A percentile compares a stretch with the other conserved stretches of the same genome.
These are phyloP conservation scores for Sphagnum magellanicum DNA, from an alignment of 228 moss, liverwort and hornwort species.

Conservation along the genomic window DNA sequence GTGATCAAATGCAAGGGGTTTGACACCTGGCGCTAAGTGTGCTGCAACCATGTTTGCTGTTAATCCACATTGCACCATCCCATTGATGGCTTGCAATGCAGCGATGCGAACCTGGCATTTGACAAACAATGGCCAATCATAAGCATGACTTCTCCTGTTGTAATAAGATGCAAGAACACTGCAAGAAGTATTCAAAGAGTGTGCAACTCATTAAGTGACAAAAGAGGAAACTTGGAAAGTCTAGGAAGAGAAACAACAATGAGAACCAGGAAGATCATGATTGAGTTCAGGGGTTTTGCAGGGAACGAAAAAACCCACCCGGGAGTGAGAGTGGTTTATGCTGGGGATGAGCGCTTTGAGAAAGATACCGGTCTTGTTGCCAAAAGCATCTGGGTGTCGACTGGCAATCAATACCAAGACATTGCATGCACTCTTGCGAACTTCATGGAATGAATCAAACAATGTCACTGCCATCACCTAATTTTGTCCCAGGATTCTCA, in stretches of 20 bases:
- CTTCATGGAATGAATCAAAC: constrained; percentile 70
- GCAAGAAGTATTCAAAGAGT: no score
- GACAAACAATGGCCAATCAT: neutral
- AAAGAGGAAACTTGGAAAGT: neutral
- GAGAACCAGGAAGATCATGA: neutral
- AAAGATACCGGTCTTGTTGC: constrained; percentile 53
- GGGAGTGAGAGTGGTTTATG: constrained; percentile 72
- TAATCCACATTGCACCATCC: constrained; percentile 56
- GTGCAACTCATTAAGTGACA: no score
- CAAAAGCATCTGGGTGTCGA: constrained; percentile 44
- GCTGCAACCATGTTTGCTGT: constrained; percentile 51
- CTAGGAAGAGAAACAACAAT: neutral
- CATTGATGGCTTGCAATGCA: constrained; percentile 65
- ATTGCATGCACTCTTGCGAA: constrained; percentile 64
- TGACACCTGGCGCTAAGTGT: constrained; percentile 60
- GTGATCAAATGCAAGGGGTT: constrained; percentile 74
- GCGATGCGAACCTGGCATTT: constrained; percentile 60
- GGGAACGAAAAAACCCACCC: constrained; percentile 23
- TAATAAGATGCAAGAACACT: no score
- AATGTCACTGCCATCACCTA: constrained; percentile 50
- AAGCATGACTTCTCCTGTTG: no score
- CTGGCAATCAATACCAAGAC: constrained; percentile 43
- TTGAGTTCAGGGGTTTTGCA: neutral
- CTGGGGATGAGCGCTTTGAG: constrained; percentile 65
- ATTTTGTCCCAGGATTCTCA: no score